Base-by-base conservation (phyloP, 2,329 filamentous ascomycete species). In the Grosmannia clavigera region DNA sequence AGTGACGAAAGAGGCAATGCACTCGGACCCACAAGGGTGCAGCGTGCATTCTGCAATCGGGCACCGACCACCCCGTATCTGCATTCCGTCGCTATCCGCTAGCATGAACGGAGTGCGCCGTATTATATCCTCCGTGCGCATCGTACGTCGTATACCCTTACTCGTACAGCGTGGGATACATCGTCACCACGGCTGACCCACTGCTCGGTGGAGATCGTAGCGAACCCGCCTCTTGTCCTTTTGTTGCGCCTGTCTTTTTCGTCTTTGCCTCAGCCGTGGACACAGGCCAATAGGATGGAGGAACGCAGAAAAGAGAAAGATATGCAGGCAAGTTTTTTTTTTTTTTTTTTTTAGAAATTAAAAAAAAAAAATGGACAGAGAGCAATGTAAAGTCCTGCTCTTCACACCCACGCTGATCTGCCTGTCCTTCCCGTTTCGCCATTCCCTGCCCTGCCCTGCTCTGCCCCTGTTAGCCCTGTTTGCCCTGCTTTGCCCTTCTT, bases 11-110 rank as follows among this genome's bases (percentile, higher is more conserved):
- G 31, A 10, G 22, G 29, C 25, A 53, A 33, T 25, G 16, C 27
- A 35, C 11, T 22, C 19, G 33, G 25, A 14, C 56, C 56, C 56
- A 58, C 56, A 43, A 6, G 16, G 10, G 46, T 51, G 56, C 46
- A 58, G 56, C 46, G 25, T 58, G 56, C 56, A 58, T 50, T 58
- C 43, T 58, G 56, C 56, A 58, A 58, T 58, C 56, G 56, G 33
- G 46, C 56, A 58, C 43, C 43, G 55, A 46, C 55, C 38, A 31
- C 53, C 53, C 53, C 53, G 33, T 55, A 55, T 55, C 53, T 35
- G 27, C 53, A 55, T 40, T 38, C 53, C 53, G 53, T 55, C 38
- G 19, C 38, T 19, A 35, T 25, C 38, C 55, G 48, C 22, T 7
- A 11, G 7, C n/a, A 25, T 38, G 12, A 50, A 50, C 46, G 46